These are phyloP conservation scores for Metschnikowia drakensbergensis DNA, from an alignment of 805 yeast species.

Conservation along the genomic window DNA sequence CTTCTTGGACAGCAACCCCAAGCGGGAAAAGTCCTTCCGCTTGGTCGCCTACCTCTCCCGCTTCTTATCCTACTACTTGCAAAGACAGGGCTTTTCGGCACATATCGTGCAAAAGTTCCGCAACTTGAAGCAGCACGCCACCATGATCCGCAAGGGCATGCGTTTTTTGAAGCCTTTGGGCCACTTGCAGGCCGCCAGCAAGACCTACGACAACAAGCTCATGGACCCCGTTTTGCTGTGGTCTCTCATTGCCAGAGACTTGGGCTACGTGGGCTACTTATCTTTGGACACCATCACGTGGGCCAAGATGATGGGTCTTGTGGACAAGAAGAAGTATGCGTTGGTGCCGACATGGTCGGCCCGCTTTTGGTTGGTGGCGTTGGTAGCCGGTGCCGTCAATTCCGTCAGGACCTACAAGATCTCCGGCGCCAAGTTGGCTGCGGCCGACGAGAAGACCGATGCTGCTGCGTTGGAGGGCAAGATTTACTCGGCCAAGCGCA, in stretches of 20 bases:
- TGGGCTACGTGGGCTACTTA: conserved; percentile 61
- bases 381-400: conserved; percentile 58
- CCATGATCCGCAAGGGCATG: conserved; percentile 75
- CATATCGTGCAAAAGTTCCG: conserved; percentile 48
- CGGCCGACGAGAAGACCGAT: conserved; percentile 26
- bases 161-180: conserved; percentile 78
- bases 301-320: conserved; percentile 55
- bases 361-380: conserved; percentile 74
- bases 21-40: conserved; percentile 79
- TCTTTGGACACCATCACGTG: conserved; percentile 61
- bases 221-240: conserved; percentile 54
- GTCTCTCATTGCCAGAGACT: conserved; percentile 51
- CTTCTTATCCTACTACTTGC: conserved; percentile 60
- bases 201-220: conserved; percentile 66
- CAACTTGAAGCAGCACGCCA: conserved; percentile 57
- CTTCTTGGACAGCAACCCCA: conserved; percentile 63
- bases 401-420: conserved; percentile 54
- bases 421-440: conserved; percentile 35
- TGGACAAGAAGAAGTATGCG: conserved; percentile 44
- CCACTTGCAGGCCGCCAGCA: conserved; percentile 65
- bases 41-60: conserved; percentile 76
- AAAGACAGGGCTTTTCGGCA: conserved; percentile 50
- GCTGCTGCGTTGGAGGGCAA: conserved; percentile 41
- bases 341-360: conserved; percentile 56
- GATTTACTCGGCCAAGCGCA: conserved; percentile 50